phyloP scores from a whole-genome alignment of 768 basidiomycete genomes.

The Boletus rufocinnamomeus region DNA sequence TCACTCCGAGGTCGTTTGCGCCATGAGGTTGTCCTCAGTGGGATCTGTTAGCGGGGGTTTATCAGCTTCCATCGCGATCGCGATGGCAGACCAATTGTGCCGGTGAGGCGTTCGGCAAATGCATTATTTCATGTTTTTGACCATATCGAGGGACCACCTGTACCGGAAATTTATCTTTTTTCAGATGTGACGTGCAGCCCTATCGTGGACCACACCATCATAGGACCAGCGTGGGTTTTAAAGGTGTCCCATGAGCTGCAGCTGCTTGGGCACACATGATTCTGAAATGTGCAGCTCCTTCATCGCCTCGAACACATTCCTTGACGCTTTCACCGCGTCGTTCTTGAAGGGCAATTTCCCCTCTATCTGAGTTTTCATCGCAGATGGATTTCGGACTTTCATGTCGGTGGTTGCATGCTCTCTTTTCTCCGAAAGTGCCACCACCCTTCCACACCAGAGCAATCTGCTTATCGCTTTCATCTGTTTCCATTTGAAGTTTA shows the following conservation, averaged over 20 bases:
- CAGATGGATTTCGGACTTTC: constrained; percentile 34
- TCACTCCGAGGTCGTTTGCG: constrained; percentile 11
- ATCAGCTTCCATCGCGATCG: constrained; percentile 30
- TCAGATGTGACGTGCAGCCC: constrained; percentile 23
- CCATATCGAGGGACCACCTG: constrained; percentile 31
- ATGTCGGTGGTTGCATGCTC: constrained; percentile 28
- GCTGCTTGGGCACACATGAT: constrained; percentile 11
- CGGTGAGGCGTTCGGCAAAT: constrained; percentile 31
- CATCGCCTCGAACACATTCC: constrained; percentile 9
- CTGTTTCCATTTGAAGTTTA: constrained; percentile 21
- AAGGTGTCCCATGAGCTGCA: constrained; percentile 12
- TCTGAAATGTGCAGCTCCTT: constrained; percentile 11
- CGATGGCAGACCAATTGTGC: constrained; percentile 25
- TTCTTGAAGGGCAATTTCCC: constrained; percentile 20
- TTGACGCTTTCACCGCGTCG: constrained; percentile 11
- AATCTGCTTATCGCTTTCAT: constrained; percentile 26
- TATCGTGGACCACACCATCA: constrained; percentile 17
- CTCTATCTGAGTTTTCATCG: constrained; percentile 31
- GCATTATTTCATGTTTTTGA: constrained; percentile 25
- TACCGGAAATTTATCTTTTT: constrained; percentile 24
- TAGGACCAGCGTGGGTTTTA: constrained; percentile 7
- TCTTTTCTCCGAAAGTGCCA: constrained; percentile 30
- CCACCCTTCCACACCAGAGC: constrained; percentile 19
- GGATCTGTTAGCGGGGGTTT: constrained; percentile 21
- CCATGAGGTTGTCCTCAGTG: constrained; percentile 29